These are phyloP conservation scores for Pseudocercospora ulei DNA, from an alignment of 2,329 filamentous ascomycete species.

Conservation along the genomic window DNA sequence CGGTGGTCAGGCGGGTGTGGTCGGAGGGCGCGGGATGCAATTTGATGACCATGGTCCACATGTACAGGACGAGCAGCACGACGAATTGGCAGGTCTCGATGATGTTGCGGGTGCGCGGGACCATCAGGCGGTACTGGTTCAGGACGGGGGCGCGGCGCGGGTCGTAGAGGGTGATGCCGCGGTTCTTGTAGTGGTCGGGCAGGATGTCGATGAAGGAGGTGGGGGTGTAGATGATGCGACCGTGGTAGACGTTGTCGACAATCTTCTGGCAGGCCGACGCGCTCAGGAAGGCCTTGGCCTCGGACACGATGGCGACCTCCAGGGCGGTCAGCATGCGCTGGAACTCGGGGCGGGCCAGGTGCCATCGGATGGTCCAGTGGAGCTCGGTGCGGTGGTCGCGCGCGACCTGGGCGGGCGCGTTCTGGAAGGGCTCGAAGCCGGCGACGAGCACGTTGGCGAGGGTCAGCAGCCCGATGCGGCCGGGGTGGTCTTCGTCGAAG, in stretches of 20 bases:
- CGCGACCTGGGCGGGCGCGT: slow-evolving; percentile 59
- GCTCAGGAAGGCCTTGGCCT: slow-evolving; percentile 68
- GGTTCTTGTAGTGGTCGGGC: slow-evolving; percentile 75
- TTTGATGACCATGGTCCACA: slow-evolving; percentile 61
- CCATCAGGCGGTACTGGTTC: slow-evolving; percentile 76
- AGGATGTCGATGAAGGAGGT: slow-evolving; percentile 74
- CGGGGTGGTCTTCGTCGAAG: slow-evolving; percentile 67
- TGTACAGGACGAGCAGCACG: slow-evolving; percentile 58
- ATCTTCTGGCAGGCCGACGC: slow-evolving; percentile 72
- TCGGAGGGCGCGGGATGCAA: slow-evolving; percentile 42
- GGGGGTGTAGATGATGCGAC: slow-evolving; percentile 71
- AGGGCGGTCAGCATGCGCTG: slow-evolving; percentile 62
- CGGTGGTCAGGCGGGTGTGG: slow-evolving; percentile 35
- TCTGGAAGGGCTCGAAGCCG: slow-evolving; percentile 77
- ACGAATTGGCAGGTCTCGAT: slow-evolving; percentile 67
- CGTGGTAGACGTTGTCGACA: slow-evolving; percentile 71
- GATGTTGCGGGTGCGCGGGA: slow-evolving; percentile 65
- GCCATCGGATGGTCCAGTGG: slow-evolving; percentile 39
- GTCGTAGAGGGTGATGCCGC: slow-evolving; percentile 71
- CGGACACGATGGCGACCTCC: slow-evolving; percentile 72
- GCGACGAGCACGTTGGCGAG: slow-evolving; percentile 72
- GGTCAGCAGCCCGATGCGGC: slow-evolving; percentile 59
- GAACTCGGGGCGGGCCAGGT: slow-evolving; percentile 39
- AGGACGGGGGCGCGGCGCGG: slow-evolving; percentile 64
- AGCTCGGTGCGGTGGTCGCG: slow-evolving; percentile 46